These are phyloP conservation scores for Phytophthora foliorum DNA, from an alignment of 352 stramenopile species.

Conservation along the genomic window DNA sequence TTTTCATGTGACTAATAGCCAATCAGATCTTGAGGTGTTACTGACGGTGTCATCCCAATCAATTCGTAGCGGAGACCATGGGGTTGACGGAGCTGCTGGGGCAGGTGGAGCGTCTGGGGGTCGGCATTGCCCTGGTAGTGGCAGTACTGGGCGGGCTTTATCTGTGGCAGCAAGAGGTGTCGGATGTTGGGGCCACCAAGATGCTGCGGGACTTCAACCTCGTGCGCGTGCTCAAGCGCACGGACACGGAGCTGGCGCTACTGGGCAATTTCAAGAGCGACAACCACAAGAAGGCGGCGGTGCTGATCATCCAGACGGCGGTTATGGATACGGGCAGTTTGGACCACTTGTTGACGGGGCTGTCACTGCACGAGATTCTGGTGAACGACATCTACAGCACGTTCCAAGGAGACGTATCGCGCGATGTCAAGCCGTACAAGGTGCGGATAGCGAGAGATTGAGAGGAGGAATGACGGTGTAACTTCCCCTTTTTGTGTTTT, in stretches of 20 bases:
- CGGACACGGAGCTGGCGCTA: conserved; percentile 72
- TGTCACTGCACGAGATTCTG: conserved; percentile 81
- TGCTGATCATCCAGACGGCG: conserved; percentile 78
- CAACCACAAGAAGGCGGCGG: conserved; percentile 60
- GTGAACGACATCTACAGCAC: conserved; percentile 90
- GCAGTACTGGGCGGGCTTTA: conserved; percentile 48
- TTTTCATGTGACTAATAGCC: conserved; percentile 15
- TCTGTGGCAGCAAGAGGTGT: conserved; percentile 34
- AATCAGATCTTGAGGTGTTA: conserved; percentile 15
- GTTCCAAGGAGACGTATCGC: conserved; percentile 73
- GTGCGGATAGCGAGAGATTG: conserved; percentile 28
- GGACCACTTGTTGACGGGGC: conserved; percentile 45
- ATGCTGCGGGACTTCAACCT: conserved; percentile 67
- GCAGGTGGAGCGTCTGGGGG: conserved; percentile 37
- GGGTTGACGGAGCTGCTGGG: conserved; percentile 24
- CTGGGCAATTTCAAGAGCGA: conserved; percentile 79
- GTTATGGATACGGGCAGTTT: conserved; percentile 63
- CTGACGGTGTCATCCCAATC: conserved; percentile 25
- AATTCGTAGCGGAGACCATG: conserved; percentile 22
- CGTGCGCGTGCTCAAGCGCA: conserved; percentile 72
- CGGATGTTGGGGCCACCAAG: conserved; percentile 41
- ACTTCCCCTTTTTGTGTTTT: background rate
- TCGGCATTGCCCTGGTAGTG: conserved; percentile 36
- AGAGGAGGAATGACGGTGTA: background rate
- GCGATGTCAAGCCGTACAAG: conserved; percentile 80